Evolutionary conservation across 1,139 yeast species (phyloP).

Genomic region (Magnusiomyces paraingens): DNA sequence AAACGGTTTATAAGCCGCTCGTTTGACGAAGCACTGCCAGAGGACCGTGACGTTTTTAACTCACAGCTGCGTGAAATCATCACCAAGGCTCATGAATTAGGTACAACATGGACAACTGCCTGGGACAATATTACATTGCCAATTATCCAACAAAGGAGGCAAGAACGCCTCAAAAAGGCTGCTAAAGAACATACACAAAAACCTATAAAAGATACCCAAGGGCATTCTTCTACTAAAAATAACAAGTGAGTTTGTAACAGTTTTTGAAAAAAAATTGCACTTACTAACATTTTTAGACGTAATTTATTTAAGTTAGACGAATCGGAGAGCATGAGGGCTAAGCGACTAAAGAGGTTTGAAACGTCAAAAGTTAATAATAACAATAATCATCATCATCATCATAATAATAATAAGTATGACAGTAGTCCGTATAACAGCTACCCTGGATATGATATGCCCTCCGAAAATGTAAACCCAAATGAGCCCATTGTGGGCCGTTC

Average conservation of each 20-base stretch:
- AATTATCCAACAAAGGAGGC: slow-evolving; percentile 31
- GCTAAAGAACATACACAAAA: slow-evolving; percentile 11
- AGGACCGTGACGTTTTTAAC: slow-evolving; percentile 36
- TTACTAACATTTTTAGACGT: slow-evolving; percentile 10
- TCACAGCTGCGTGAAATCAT: slow-evolving; percentile 44
- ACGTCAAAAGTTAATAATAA: slow-evolving; percentile 19
- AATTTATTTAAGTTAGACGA: slow-evolving; percentile 31
- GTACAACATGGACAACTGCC: slow-evolving; percentile 47
- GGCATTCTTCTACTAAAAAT: slow-evolving; percentile 1
- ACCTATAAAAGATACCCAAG: slow-evolving; percentile 9
- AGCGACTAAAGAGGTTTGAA: slow-evolving; percentile 50
- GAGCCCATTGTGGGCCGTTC: slow-evolving; percentile 57
- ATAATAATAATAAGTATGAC: slow-evolving; percentile 1
- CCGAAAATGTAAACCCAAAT: slow-evolving; percentile 10
- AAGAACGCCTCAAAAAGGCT: slow-evolving; percentile 12
- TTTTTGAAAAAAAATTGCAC: background rate
- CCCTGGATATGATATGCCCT: background rate
- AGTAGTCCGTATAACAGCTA: slow-evolving; percentile 5
- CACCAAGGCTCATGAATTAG: slow-evolving; percentile 44
- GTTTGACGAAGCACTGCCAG: slow-evolving; percentile 37
- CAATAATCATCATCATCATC: background rate
- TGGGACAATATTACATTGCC: slow-evolving; percentile 59
- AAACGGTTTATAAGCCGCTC: slow-evolving; percentile 44
- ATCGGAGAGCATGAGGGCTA: slow-evolving; percentile 35
- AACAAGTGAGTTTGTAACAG: slow-evolving; percentile 9